Evolutionary conservation across 2,329 filamentous ascomycete species (phyloP), one percentile per base, ranked within the genome.

Genomic region (Ophiostoma ips): DNA sequence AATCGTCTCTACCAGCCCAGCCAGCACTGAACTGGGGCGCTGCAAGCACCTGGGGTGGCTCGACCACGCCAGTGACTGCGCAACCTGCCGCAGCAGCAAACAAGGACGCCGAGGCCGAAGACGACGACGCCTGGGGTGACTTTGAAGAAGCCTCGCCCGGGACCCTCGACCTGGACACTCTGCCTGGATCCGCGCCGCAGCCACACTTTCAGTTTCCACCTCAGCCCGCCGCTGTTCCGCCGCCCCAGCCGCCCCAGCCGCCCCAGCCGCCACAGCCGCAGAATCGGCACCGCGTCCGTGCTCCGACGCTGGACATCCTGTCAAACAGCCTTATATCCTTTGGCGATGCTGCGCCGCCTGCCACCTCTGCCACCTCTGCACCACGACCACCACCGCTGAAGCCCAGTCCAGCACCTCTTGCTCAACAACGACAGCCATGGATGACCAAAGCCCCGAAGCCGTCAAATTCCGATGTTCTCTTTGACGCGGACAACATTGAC

Each of bases 101-200:
- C 13, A 34, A 11, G 11, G 11, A 18, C 18, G 28, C 16, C 13
- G 41, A 52, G 7, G 50, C 53, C 11, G 75, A 75, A 3, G 74
- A 79, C 8, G 78, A 81, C 50, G 78, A 82, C 58, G 76, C 71
- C 28, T 84, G 81, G 74, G 81, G 81, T 1, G 80, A 83, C 50
- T 84, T 84, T 58, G 79, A 83, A 61, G 70, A 73, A 41, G 77
- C 76, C 15, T 45, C 43, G 16, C 40, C 40, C 4, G 40, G 40
- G 3, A 30, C 40, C 15, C 40, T 16, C 30, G 24, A 12, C 35
- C 61, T 66, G 7, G n/a, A 6, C 3, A 18, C 21, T 15, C 47
- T 28, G 31, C 9, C 15, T 51, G 37, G 55, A 1, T 4, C 40
- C 15, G 11, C 19, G 13, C 21, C 58, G 19, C 49, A 53, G 28